Evolutionary conservation across 495 filamentous ascomycete genomes (phyloP).

Genomic region (Choiromyces venosus): DNA sequence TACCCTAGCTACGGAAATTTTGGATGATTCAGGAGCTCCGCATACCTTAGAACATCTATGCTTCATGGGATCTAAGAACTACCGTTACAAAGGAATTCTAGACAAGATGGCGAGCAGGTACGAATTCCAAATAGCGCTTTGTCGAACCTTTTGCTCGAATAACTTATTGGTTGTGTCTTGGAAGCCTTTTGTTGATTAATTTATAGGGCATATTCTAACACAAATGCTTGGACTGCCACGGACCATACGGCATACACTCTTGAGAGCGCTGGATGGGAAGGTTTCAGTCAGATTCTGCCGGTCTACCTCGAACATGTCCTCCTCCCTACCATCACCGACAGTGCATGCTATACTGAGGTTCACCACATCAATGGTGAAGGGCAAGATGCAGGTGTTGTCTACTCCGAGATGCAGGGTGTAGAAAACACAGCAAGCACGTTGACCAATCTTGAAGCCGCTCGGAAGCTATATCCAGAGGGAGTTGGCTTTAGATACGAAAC

Average conservation of each 20-base stretch:
- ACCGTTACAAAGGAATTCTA: constrained; percentile 86
- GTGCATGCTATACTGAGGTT: constrained; percentile 90
- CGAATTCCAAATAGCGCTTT: neutral
- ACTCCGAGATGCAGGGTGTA: constrained; percentile 97
- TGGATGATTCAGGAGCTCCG: constrained; percentile 91
- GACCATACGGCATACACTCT: constrained; percentile 97
- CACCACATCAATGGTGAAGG: constrained; percentile 90
- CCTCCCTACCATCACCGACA: constrained; percentile 83
- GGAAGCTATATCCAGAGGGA: constrained; percentile 78
- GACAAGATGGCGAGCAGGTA: constrained; percentile 76
- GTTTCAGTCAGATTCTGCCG: constrained; percentile 87
- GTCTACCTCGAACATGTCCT: constrained; percentile 95
- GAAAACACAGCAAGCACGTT: constrained; percentile 77
- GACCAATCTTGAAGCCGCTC: constrained; percentile 72
- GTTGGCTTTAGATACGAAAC: constrained; percentile 95
- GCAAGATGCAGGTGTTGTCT: constrained; percentile 95
- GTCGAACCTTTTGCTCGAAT: neutral
- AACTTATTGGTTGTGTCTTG: neutral
- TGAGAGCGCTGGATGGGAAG: constrained; percentile 91
- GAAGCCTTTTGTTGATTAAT: neutral
- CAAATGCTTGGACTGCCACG: constrained; percentile 92
- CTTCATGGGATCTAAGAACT: constrained; percentile 96
- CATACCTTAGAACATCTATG: constrained; percentile 94
- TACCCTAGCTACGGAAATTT: constrained; percentile 91
- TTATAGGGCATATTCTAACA: constrained; percentile 74